Evolutionary conservation across 148 eudicot genomes (phyloP).

Genomic region (Bassia scoparia): DNA sequence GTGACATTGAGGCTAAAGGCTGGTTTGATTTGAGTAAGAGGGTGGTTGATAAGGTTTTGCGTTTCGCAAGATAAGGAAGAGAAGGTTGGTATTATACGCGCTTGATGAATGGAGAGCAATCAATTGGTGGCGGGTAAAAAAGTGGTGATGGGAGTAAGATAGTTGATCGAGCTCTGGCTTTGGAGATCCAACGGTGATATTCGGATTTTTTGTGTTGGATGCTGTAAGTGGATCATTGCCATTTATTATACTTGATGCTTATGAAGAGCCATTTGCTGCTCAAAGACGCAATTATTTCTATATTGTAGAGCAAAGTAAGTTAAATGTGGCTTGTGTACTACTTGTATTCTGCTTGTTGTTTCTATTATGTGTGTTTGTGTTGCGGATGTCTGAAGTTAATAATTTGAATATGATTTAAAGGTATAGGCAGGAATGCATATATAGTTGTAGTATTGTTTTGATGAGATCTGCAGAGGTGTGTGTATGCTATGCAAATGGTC

Average conservation of each 20-base stretch:
- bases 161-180: constrained; percentile 13
- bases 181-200: constrained; percentile 47
- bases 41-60: constrained; percentile 34
- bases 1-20: constrained; percentile 28
- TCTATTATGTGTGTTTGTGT: not conserved
- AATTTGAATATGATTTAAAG: constrained; percentile 34
- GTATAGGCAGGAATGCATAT: constrained; percentile 72
- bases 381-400: constrained; percentile 23
- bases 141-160: constrained; percentile 18
- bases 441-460: constrained; percentile 84
- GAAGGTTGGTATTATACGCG: constrained; percentile 52
- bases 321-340: not conserved
- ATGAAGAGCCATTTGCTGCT: constrained; percentile 67
- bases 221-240: constrained; percentile 79
- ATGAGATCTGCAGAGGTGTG: constrained; percentile 93
- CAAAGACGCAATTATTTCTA: constrained; percentile 63
- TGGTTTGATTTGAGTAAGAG: constrained; percentile 30
- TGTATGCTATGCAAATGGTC: constrained; percentile 66
- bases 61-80: constrained; percentile 73
- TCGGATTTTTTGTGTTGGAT: constrained; percentile 66
- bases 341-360: not conserved
- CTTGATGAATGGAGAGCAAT: constrained; percentile 63
- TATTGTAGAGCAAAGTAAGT: constrained; percentile 97
- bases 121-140: constrained; percentile 38
- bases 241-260: constrained; percentile 79